phyloP scores from a whole-genome alignment of 495 filamentous ascomycete species.

The Neurospora tetrasperma region DNA sequence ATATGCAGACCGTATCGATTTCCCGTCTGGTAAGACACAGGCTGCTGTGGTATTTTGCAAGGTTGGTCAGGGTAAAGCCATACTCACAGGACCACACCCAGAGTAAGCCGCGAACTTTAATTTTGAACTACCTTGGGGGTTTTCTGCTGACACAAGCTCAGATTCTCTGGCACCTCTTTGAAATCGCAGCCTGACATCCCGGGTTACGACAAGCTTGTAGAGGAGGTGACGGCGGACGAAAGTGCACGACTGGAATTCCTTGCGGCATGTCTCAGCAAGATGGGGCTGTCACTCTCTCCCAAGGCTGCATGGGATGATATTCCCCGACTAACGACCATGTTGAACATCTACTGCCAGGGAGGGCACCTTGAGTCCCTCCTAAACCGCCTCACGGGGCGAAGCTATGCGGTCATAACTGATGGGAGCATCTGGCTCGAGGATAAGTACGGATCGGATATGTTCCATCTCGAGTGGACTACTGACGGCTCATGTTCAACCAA shows the following conservation, averaged over 20 bases:
- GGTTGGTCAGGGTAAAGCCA: constrained; percentile 68
- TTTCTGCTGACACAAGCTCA: constrained; percentile 22
- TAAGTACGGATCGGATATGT: neutral
- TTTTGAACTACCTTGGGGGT: neutral
- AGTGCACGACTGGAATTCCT: constrained; percentile 61
- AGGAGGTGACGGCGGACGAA: constrained; percentile 62
- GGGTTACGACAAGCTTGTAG: constrained; percentile 57
- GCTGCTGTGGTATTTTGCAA: constrained; percentile 85
- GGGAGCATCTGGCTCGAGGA: neutral
- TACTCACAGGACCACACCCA: constrained; percentile 86
- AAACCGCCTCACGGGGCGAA: neutral
- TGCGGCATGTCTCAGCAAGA: constrained; percentile 68
- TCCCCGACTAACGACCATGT: neutral
- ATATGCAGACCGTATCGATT: constrained; percentile 65
- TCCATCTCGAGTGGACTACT: neutral
- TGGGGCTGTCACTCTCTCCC: constrained; percentile 83
- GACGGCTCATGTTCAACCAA: neutral
- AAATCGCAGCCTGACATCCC: constrained; percentile 49
- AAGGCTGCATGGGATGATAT: constrained; percentile 47
- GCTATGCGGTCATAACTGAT: neutral
- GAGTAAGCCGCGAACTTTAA: constrained; percentile 50
- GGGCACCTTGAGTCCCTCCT: neutral
- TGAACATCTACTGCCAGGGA: neutral
- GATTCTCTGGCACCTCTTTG: constrained; percentile 77
- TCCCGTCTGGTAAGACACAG: constrained; percentile 57